Evolutionary conservation across 805 yeast genomes (phyloP).

Genomic region (Grigorovia yakushimaensis): DNA sequence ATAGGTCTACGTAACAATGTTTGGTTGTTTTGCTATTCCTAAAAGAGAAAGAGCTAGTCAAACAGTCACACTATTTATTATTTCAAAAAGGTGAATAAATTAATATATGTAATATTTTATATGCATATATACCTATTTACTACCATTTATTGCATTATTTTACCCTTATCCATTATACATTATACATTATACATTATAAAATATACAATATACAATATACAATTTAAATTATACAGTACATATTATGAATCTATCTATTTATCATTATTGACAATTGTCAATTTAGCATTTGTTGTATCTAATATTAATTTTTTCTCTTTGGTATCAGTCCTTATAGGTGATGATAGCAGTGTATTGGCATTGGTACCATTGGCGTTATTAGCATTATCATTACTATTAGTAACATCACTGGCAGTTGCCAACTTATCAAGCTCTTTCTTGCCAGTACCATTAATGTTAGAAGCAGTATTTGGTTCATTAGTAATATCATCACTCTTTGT

Average conservation of each 20-base stretch:
- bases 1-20: too few species aligned
- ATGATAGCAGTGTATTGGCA: slow-evolving; percentile 1
- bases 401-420: background rate
- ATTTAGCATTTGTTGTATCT: slow-evolving; percentile 26
- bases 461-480: background rate
- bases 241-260: background rate
- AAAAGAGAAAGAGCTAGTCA: too few species aligned
- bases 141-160: too few species aligned
- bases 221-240: background rate
- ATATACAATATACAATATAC: background rate
- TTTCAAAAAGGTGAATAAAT: too few species aligned
- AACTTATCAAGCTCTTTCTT: too few species aligned
- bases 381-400: background rate
- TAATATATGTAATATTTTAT: too few species aligned
- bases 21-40: too few species aligned
- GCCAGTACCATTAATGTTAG: too few species aligned
- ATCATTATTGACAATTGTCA: slow-evolving; percentile 20
- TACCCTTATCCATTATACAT: background rate
- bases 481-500: background rate
- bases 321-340: background rate
- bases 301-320: slow-evolving; percentile 16
- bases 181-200: background rate
- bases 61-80: too few species aligned
- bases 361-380: too few species aligned
- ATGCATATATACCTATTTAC: too few species aligned